These are phyloP conservation scores for Aristolochia californica DNA, from an alignment of 164 flowering plant genomes.

Conservation along the genomic window DNA sequence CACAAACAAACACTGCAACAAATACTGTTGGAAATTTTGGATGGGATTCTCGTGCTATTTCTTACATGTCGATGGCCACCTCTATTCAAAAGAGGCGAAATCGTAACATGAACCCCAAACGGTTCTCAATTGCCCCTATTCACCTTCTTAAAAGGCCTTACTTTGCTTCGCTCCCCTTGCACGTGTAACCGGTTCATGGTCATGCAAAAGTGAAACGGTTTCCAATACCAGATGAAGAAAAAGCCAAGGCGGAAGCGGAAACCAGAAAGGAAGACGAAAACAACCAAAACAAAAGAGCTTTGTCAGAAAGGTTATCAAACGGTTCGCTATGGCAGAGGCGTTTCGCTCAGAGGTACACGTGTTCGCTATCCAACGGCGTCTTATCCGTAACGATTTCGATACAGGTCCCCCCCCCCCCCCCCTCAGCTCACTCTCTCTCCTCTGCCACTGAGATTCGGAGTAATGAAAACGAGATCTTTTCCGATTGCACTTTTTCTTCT, in stretches of 20 bases:
- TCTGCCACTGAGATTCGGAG: conserved; percentile 1
- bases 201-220: neutral
- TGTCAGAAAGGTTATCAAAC: neutral
- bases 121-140: no score
- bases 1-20: no score
- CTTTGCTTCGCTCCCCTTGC: neutral
- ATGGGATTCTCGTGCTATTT: no score
- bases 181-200: conserved; percentile 3
- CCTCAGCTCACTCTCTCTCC: neutral
- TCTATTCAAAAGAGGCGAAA: no score
- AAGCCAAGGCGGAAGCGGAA: neutral
- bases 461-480: conserved; percentile 1
- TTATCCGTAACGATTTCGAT: neutral
- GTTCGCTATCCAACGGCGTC: neutral
- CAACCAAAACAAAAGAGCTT: neutral
- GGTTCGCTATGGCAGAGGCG: neutral
- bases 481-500: neutral
- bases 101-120: no score
- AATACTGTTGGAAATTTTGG: no score
- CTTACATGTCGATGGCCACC: no score
- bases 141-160: neutral
- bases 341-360: neutral
- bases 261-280: neutral
- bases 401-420: no score
- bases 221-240: neutral